Evolutionary conservation across 768 basidiomycete genomes (phyloP).

Genomic region (Leccinellum luteum): DNA sequence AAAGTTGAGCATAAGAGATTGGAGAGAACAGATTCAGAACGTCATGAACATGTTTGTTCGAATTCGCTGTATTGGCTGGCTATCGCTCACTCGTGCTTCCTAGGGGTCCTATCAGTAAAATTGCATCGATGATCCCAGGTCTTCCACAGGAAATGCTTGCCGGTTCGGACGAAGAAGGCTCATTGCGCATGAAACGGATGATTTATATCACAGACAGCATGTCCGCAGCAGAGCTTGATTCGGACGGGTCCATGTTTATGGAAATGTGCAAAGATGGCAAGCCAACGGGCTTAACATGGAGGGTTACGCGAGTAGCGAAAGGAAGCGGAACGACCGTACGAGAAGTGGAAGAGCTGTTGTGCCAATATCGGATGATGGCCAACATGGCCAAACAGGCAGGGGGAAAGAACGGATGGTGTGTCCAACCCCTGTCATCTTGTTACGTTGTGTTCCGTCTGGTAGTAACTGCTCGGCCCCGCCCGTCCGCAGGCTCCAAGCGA

Average conservation of each 20-base stretch:
- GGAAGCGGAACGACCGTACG: conserved; percentile 94
- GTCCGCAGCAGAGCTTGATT: conserved; percentile 91
- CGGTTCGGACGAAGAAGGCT: conserved; percentile 92
- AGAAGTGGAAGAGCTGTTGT: conserved; percentile 96
- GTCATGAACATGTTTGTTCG: conserved; percentile 93
- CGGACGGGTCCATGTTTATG: conserved; percentile 91
- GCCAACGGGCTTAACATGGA: conserved; percentile 83
- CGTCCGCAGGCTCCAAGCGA: conserved; percentile 65
- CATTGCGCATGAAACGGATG: conserved; percentile 91
- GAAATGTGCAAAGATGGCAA: conserved; percentile 79
- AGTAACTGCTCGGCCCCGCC: conserved; percentile 1
- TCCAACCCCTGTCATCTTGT: not conserved
- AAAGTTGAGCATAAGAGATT: conserved; percentile 93
- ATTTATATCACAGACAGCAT: conserved; percentile 99
- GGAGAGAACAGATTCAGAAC: conserved; percentile 96
- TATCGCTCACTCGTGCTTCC: conserved; percentile 1
- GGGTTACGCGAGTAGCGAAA: conserved; percentile 84
- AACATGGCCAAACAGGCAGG: conserved; percentile 99
- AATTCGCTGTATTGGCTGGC: conserved; percentile 10
- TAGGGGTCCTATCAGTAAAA: conserved; percentile 98
- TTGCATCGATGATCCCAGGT: conserved; percentile 98
- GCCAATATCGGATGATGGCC: conserved; percentile 98
- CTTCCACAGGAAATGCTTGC: conserved; percentile 88
- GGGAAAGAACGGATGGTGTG: conserved; percentile 92
- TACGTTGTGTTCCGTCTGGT: not conserved